A percentile compares a stretch with the other conserved stretches of the same genome.
phyloP scores from a whole-genome alignment of 1,284 basidiomycete genomes.

The Cutaneotrichosporon cavernicola region DNA sequence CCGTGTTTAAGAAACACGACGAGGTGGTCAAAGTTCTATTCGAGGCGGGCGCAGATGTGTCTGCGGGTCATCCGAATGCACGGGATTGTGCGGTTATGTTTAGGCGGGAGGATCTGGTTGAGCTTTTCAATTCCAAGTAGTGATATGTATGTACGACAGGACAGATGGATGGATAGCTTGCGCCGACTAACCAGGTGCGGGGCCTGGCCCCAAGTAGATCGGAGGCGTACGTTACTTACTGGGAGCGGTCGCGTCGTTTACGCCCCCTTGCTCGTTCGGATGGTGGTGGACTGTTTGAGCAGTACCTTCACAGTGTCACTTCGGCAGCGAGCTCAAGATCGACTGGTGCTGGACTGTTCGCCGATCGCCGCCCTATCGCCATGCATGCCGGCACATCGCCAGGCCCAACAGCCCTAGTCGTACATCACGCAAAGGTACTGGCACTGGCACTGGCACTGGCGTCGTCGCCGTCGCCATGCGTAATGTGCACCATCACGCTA shows the following conservation, averaged over 20 bases:
- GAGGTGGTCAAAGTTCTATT: conserved; percentile 64
- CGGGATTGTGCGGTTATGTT: conserved; percentile 60
- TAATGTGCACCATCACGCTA: neutral
- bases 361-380: neutral
- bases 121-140: conserved; percentile 15
- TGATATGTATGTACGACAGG: too few relatives aligned
- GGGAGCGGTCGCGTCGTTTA: too few relatives aligned
- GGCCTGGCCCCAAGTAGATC: too few relatives aligned
- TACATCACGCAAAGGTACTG: neutral
- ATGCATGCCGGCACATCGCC: neutral
- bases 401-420: neutral
- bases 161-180: too few relatives aligned
- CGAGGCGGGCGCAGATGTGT: conserved; percentile 66
- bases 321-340: too few relatives aligned
- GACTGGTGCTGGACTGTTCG: too few relatives aligned
- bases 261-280: too few relatives aligned
- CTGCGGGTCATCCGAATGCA: conserved; percentile 68
- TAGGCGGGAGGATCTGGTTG: conserved; percentile 20
- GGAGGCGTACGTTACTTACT: too few relatives aligned
- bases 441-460: neutral
- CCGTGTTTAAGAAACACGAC: conserved; percentile 70
- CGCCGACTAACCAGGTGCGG: too few relatives aligned
- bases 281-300: too few relatives aligned
- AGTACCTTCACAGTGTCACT: too few relatives aligned
- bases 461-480: neutral